phyloP scores from a whole-genome alignment of 345 rosid genomes.

The Salix purpurea region DNA sequence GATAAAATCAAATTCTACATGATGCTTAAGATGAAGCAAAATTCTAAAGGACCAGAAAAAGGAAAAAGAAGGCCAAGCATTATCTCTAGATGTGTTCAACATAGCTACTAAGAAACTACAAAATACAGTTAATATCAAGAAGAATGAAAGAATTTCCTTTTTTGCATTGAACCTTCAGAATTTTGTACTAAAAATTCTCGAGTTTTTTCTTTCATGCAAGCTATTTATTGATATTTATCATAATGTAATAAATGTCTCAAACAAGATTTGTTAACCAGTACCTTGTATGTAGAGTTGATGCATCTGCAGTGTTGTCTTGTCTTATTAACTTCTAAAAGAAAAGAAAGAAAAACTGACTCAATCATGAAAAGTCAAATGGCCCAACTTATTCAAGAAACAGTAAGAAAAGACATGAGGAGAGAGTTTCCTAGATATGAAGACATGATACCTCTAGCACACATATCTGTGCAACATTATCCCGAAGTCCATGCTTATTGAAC shows the following conservation, averaged over 20 bases:
- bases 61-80: no score
- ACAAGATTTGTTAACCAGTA: slow-evolving; percentile 17
- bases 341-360: not conserved
- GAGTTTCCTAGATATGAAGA: not conserved
- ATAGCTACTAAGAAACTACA: no score
- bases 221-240: not conserved
- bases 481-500: slow-evolving; percentile 74
- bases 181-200: not conserved
- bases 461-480: slow-evolving; percentile 98
- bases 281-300: slow-evolving; percentile 43
- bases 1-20: no score
- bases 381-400: not conserved
- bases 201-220: not conserved
- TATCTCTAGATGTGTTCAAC: no score
- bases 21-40: no score
- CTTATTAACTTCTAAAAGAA: slow-evolving; percentile 37
- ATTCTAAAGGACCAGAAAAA: no score
- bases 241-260: not conserved
- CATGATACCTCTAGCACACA: slow-evolving; percentile 78
- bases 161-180: no score
- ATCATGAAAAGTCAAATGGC: slow-evolving; percentile 1
- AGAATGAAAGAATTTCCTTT: no score
- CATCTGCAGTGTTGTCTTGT: slow-evolving; percentile 30
- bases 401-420: not conserved
- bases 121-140: no score